Conservation (phyloP, 805 yeast genomes). For the Candida ortonii region DNA sequence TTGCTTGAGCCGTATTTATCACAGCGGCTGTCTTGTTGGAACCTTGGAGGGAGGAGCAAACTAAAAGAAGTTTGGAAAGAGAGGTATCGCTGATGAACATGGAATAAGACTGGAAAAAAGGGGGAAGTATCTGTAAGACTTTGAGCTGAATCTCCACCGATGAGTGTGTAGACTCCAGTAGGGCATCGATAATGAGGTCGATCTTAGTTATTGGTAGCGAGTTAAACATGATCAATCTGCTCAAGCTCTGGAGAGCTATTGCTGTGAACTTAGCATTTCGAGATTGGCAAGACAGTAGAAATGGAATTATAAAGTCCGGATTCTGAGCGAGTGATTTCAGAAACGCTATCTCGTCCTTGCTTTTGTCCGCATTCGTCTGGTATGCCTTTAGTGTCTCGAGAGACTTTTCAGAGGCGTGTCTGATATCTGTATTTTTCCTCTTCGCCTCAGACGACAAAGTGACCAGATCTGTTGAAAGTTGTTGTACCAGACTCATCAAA, state of each 20-base stretch:
- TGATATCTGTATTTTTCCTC: slow-evolving; percentile 67
- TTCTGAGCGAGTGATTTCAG: slow-evolving; percentile 36
- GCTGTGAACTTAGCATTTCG: slow-evolving; percentile 72
- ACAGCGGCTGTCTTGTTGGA: slow-evolving; percentile 73
- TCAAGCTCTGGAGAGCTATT: slow-evolving; percentile 69
- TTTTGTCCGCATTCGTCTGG: slow-evolving; percentile 13
- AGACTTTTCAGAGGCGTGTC: slow-evolving; percentile 53
- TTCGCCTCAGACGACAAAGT: slow-evolving; percentile 65
- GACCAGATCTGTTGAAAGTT: slow-evolving; percentile 55
- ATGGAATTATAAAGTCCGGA: slow-evolving; percentile 62
- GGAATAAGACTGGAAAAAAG: slow-evolving; percentile 64
- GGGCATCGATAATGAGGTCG: slow-evolving; percentile 58
- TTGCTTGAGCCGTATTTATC: slow-evolving; percentile 87
- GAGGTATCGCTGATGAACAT: slow-evolving; percentile 50
- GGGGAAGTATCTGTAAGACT: slow-evolving; percentile 78
- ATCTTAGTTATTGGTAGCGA: slow-evolving; percentile 54
- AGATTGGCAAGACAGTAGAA: slow-evolving; percentile 67
- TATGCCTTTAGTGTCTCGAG: slow-evolving; percentile 41
- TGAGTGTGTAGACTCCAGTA: slow-evolving; percentile 69
- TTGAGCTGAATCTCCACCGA: slow-evolving; percentile 84
- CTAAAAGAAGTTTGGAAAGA: slow-evolving; percentile 55
- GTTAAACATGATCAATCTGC: slow-evolving; percentile 51
- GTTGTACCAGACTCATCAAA: slow-evolving; percentile 44
- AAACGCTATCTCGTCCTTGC: slow-evolving; percentile 16
- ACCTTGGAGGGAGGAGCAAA: slow-evolving; percentile 71